Base-by-base conservation (phyloP, 1,139 yeast genomes). In the Hanseniaspora sp. region DNA sequence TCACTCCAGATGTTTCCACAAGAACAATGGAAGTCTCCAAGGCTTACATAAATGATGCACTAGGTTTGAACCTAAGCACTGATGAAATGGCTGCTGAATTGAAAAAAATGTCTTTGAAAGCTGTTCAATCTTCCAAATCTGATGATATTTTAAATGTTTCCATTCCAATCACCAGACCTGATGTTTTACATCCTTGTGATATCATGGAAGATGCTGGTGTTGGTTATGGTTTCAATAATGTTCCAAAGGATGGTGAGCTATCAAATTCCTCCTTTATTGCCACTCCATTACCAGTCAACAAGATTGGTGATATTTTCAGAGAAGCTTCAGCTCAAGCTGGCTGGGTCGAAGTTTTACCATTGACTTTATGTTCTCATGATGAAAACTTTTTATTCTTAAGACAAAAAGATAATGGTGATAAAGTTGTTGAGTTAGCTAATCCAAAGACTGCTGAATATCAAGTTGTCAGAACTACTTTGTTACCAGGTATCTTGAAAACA, bases 141-240 rank as follows among this genome's bases (percentile, higher is more conserved):
- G 63, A 73, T 23, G 58, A 57, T 47, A 61, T 78, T 43, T 66
- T 90, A 56, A 82, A 83, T 56, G 95, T 92, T 55, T 68, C 72
- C 47, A 79, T 92, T 58, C 98, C 99, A 61, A 82, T 87, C 63
- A 92, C 98, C 47, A 83, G 99, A 73, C 82, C 97, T 9, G 99
- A 94, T 70, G 79, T 94, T 59, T 77, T 94, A 65, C 99, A 94
- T 70, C 95, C 88, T 69, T 92, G 98, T 76, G 99, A 94, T 71
- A 84, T 94, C 62, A 86, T 94, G 95, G 99, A 94, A 71, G 99
- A 94, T 69, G 96, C 90, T 48, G 98, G 96, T 53, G 84, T 94
- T 67, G 95, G 88, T 38, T 94, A 88, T 67, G 99, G 98, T 57
- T 94, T 83, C 75, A 86, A 90, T 71, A 87, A 86, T 68, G 77